Evolutionary conservation across 805 yeast species (phyloP).

Genomic region (Wickerhamiella azyma): DNA sequence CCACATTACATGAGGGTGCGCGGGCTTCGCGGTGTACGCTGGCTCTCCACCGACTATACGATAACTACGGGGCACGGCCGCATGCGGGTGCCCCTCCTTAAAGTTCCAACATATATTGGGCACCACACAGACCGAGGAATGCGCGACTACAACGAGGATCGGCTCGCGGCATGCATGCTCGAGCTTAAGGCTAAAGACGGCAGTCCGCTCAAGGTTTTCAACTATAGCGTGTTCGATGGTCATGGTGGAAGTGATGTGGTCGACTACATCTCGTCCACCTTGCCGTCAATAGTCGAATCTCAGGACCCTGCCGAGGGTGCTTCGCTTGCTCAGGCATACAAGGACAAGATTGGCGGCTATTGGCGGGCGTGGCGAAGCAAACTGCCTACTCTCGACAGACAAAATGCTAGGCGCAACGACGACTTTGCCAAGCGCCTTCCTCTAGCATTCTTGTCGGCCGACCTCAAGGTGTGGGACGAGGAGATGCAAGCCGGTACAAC

Average conservation of each 20-base stretch:
- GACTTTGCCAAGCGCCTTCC: conserved; percentile 51
- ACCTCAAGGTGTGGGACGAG: conserved; percentile 36
- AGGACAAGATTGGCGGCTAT: conserved; percentile 56
- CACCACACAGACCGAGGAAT: conserved; percentile 66
- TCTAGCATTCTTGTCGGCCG: conserved; percentile 51
- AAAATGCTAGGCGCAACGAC: conserved; percentile 27
- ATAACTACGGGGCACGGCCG: conserved; percentile 13
- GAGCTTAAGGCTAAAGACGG: conserved; percentile 27
- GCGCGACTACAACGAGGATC: conserved; percentile 70
- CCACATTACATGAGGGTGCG: background rate
- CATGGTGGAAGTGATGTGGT: conserved; percentile 83
- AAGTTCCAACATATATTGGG: conserved; percentile 65
- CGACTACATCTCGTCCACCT: conserved; percentile 38
- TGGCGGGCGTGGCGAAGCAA: conserved; percentile 66
- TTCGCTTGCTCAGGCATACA: conserved; percentile 41
- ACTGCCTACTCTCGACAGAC: conserved; percentile 26
- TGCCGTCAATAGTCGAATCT: conserved; percentile 41
- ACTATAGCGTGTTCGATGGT: conserved; percentile 76
- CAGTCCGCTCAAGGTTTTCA: conserved; percentile 36
- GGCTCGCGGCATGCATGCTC: conserved; percentile 52
- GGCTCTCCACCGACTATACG: conserved; percentile 13
- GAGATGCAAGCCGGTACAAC: conserved; percentile 44
- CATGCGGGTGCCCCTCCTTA: conserved; percentile 42
- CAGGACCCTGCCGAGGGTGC: conserved; percentile 28
- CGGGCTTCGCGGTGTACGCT: background rate